These are phyloP conservation scores for Venturia nashicola DNA, from an alignment of 2,329 filamentous ascomycete genomes.

Conservation along the genomic window DNA sequence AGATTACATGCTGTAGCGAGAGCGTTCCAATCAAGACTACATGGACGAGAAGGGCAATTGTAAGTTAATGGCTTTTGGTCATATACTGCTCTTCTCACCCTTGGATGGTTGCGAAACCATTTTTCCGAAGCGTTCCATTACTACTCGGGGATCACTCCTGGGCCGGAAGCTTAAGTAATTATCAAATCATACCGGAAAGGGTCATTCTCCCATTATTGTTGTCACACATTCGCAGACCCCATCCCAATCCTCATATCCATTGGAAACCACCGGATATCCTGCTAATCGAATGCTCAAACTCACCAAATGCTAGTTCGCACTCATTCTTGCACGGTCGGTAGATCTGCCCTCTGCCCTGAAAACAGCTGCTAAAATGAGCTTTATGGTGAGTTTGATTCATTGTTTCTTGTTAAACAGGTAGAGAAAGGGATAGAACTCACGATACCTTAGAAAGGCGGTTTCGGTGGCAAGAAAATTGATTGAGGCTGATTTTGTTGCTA, in stretches of 20 bases:
- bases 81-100: not conserved
- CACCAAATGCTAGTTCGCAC: not conserved
- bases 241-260: too few relatives aligned
- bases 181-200: too few relatives aligned
- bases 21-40: not conserved
- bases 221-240: not conserved
- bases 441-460: too few relatives aligned
- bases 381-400: conserved; percentile 23
- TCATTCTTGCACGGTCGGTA: too few relatives aligned
- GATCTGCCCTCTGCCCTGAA: too few relatives aligned
- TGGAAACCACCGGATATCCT: not conserved
- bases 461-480: too few relatives aligned
- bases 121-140: too few relatives aligned
- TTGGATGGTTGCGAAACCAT: not conserved
- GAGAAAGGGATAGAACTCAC: too few relatives aligned
- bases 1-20: not conserved
- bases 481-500: not conserved
- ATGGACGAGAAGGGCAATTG: not conserved
- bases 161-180: too few relatives aligned
- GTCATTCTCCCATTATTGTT: too few relatives aligned
- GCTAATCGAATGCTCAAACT: not conserved
- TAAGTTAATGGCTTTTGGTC: not conserved
- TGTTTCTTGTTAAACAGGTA: not conserved
- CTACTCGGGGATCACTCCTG: too few relatives aligned
- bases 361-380: too few relatives aligned